A percentile compares a stretch with the other conserved stretches of the same genome.
phyloP scores from a whole-genome alignment of 768 basidiomycete species.

The Amanita subjunquillea region DNA sequence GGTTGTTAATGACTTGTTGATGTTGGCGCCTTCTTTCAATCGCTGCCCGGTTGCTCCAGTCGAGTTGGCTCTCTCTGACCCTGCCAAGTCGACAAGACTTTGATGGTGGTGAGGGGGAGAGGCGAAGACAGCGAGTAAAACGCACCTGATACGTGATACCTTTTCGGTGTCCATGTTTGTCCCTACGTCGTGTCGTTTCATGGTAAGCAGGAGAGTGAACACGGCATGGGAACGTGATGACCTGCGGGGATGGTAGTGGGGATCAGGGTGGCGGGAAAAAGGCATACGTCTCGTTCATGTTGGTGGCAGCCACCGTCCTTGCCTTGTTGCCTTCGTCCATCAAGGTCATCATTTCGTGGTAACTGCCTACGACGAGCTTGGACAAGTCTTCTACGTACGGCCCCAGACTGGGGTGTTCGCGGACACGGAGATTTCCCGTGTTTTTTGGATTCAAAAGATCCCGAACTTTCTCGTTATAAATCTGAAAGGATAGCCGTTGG shows the following conservation, averaged over 20 bases:
- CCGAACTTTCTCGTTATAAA: conserved; percentile 96
- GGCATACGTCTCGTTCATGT: conserved; percentile 96
- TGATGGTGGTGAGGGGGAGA: conserved; percentile 5
- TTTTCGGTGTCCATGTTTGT: conserved; percentile 95
- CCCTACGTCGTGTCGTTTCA: conserved; percentile 76
- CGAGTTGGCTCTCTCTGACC: conserved; percentile 93
- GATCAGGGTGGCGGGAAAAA: background rate
- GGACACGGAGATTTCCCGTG: conserved; percentile 88
- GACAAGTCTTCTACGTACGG: conserved; percentile 99
- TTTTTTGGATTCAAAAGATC: conserved; percentile 98
- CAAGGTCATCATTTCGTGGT: conserved; percentile 96
- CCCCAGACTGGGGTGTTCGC: conserved; percentile 91
- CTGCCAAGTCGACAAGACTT: conserved; percentile 91
- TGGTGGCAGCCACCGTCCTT: conserved; percentile 94
- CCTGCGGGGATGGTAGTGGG: conserved; percentile 23
- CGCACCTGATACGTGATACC: conserved; percentile 89
- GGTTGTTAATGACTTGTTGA: conserved; percentile 97
- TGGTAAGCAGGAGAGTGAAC: conserved; percentile 89
- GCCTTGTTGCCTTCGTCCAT: conserved; percentile 99
- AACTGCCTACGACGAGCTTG: conserved; percentile 83
- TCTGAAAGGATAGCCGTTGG: conserved; percentile 31
- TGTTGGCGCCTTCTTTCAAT: conserved; percentile 95
- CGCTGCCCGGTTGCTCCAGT: conserved; percentile 96
- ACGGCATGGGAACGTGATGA: conserved; percentile 98
- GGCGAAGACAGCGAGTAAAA: background rate